Base-by-base conservation (phyloP, 2,329 filamentous ascomycete species). In the Nemania abortiva region DNA sequence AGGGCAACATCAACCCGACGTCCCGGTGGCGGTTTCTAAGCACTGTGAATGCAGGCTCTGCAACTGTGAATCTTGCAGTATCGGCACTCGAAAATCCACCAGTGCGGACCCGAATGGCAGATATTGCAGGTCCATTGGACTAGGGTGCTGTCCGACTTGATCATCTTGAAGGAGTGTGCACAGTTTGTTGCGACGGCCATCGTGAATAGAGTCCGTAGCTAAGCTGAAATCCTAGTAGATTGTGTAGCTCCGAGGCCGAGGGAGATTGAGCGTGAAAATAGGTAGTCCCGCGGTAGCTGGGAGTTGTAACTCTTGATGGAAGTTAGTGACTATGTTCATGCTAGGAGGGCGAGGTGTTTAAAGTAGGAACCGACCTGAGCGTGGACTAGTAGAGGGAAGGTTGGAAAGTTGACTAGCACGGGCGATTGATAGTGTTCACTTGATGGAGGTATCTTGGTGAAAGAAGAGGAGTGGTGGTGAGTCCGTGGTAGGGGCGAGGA, bases 21-120 rank as follows among this genome's bases (percentile, higher is more conserved):
- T 15, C 59, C 59, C 53, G 53, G n/a, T 22, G 50, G 10, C 18
- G 20, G 24, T 24, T 56, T 54, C 63, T 74, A 84, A 74, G 79
- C 81, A 67, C 77, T 82, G 69, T 87, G 82, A 55, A 85, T 84
- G 77, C 90, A 91, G 29, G 84, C 80, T 61, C 88, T 84, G 78
- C 90, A 92, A 34, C 87, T 85, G 80, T 91, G 89, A 59, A 90
- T 81, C 78, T 89, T 89, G 86, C 90, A 92, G 78, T 90, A 90
- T 70, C 85, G 83, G 81, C 90, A 92, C 79, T 92, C 88, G 72
- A 87, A 91, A 75, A 92, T 91, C 80, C 86, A 87, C 88, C 89
- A 91, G 79, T 89, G 87, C 60, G 89, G 89, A 1, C 89, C 89
- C 1, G 86, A 87, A 69, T 88, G 86, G 77, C 90, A 92, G 75